Evolutionary conservation across 257 asterid genomes (phyloP), one percentile per base, ranked within the genome.

Genomic region (Solanum tarapatanum): DNA sequence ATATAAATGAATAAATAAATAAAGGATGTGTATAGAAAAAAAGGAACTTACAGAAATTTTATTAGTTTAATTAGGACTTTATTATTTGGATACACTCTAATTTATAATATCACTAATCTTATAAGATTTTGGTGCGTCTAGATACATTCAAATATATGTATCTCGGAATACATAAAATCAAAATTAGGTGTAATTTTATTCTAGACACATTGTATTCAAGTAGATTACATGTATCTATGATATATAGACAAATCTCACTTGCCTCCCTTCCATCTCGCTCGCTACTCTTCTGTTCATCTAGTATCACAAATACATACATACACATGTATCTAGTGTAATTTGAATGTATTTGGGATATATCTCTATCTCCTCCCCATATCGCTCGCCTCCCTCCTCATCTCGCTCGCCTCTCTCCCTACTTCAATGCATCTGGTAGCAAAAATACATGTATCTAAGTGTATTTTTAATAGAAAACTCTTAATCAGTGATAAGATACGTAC

Each of bases 51-150:
- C 0, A 16, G 3, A 51, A 51, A 51, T 51, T 9, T 16, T 6
- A 51, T 51, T 51, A 6, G 62, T 51, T 17, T 51, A 41, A 41
- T 41, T 41, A 51, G 23, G 9, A 6, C 3, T 17, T 51, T 16
- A 17, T 51, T 51, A 51, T 6, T 51, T 51, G n/a, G 62, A 51
- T 51, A 6, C 62, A 2, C 8, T 51, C 3, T 51, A 51, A 17
- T 17, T 51, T 51, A 17, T 2, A 17, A 51, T 17, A 51, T 48
- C n/a, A 17, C 0, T 1, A 51, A 51, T 51, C 0, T 51, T 17
- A 51, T 51, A 0, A 2, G 0, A 51, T 6, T 51, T 51, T 51
- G 1, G 0, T 0, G 4, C 1, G 0, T 51, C 0, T 17, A 51
- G n/a, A 51, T 51, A 51, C n/a, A 1, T 55, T 2, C 10, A 17